These are phyloP conservation scores for Zygoascus flipseniorum DNA, from an alignment of 805 yeast genomes.

Conservation along the genomic window DNA sequence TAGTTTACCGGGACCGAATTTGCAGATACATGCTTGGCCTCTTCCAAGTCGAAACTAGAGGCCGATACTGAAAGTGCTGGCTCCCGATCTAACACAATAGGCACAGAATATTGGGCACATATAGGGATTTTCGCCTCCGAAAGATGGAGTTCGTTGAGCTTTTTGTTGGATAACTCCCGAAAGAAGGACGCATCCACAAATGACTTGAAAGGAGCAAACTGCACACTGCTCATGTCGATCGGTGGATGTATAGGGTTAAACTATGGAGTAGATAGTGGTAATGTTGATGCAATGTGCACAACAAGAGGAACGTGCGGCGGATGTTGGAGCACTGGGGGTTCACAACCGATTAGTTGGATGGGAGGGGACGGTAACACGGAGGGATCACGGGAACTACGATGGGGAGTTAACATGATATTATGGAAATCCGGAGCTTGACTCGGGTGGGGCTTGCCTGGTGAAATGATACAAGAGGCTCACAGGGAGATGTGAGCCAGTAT, in stretches of 20 bases:
- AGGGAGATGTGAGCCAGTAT: too few species aligned
- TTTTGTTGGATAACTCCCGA: conserved; percentile 59
- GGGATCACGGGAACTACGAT: too few species aligned
- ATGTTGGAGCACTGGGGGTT: not conserved
- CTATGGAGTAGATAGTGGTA: not conserved
- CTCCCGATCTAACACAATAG: conserved; percentile 25
- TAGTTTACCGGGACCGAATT: conserved; percentile 12
- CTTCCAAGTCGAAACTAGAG: conserved; percentile 18
- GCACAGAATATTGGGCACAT: conserved; percentile 31
- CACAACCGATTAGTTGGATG: not conserved
- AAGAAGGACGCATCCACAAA: conserved; percentile 86
- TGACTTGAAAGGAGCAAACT: conserved; percentile 50
- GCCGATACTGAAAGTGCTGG: conserved; percentile 26
- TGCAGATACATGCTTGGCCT: conserved; percentile 5
- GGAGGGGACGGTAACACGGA: too few species aligned
- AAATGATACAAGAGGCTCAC: too few species aligned
- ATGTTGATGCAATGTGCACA: not conserved
- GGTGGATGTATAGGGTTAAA: not conserved
- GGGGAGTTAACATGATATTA: too few species aligned
- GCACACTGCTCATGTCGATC: conserved; percentile 15
- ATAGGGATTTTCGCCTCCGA: conserved; percentile 40
- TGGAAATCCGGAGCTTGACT: too few species aligned
- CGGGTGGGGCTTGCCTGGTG: too few species aligned
- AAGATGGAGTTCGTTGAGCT: conserved; percentile 65
- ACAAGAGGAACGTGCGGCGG: not conserved